A percentile compares a stretch with the other conserved stretches of the same genome.
Evolutionary conservation across 1,284 basidiomycete species (phyloP).

Genomic region (Porphyrellus sp.): DNA sequence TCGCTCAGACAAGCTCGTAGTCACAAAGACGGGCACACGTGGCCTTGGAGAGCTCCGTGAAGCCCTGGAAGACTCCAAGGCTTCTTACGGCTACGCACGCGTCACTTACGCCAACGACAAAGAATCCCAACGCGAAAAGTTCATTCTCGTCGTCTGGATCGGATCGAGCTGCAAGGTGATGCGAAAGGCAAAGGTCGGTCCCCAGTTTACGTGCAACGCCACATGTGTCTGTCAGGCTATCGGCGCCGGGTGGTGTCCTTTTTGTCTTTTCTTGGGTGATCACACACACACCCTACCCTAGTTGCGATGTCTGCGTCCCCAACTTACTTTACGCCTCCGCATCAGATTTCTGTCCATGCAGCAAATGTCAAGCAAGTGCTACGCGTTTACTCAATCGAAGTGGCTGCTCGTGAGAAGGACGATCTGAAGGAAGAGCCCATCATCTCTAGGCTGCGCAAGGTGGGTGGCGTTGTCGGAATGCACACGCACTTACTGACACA

Average conservation of each 20-base stretch:
- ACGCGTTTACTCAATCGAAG: constrained; percentile 80
- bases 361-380: constrained; percentile 83
- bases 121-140: constrained; percentile 85
- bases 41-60: constrained; percentile 76
- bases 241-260: constrained; percentile 5
- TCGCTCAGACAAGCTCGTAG: constrained; percentile 76
- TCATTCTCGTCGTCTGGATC: constrained; percentile 88
- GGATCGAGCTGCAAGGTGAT: constrained; percentile 83
- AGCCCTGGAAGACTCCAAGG: constrained; percentile 69
- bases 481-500: constrained; percentile 9
- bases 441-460: constrained; percentile 70
- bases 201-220: constrained; percentile 22
- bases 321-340: constrained; percentile 19
- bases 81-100: constrained; percentile 80
- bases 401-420: constrained; percentile 74
- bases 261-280: constrained; percentile 13
- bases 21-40: constrained; percentile 76
- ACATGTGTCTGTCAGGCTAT: constrained; percentile 14
- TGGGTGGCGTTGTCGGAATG: constrained; percentile 33
- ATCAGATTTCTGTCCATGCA: constrained; percentile 82
- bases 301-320: constrained; percentile 12
- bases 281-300: constrained; percentile 30
- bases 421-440: constrained; percentile 84
- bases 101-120: constrained; percentile 85
- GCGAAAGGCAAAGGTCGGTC: constrained; percentile 82